Evolutionary conservation across 495 filamentous ascomycete genomes (phyloP).

Genomic region (Thermochaetoides thermophila): DNA sequence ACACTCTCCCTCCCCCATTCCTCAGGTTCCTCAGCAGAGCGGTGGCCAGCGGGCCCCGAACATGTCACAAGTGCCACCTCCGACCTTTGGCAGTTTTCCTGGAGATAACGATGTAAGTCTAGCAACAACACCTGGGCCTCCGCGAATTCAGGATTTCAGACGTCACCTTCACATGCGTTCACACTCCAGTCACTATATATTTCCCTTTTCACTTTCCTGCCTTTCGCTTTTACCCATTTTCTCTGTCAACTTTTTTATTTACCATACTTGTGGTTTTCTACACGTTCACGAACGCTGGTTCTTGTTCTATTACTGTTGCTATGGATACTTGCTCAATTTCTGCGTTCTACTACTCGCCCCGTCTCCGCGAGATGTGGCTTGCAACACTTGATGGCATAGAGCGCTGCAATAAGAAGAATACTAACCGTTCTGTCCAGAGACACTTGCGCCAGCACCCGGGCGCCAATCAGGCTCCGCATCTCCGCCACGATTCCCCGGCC

Average conservation of each 20-base stretch:
- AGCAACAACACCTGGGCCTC: no score
- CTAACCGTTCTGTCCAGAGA: no score
- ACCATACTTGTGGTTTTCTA: constrained; percentile 13
- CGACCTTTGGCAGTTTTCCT: constrained; percentile 73
- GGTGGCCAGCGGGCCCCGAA: constrained; percentile 69
- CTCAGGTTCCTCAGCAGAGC: constrained; percentile 63
- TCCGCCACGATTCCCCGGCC: constrained; percentile 69
- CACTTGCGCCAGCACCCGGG: constrained; percentile 45
- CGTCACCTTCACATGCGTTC: no score
- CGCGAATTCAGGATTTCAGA: no score
- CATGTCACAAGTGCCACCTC: constrained; percentile 45
- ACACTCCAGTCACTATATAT: no score
- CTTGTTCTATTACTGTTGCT: no score
- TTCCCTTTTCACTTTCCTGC: background rate
- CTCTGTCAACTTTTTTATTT: constrained; percentile 10
- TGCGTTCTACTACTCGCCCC: no score
- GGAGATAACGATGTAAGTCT: constrained; percentile 58
- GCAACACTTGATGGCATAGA: no score
- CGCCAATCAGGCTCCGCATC: constrained; percentile 53
- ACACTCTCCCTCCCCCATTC: constrained; percentile 77
- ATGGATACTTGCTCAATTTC: no score
- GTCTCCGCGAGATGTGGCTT: no score
- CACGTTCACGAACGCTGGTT: no score
- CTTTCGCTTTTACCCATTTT: background rate
- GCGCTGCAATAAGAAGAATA: no score